These are phyloP conservation scores for Zygnema cylindricum DNA, from an alignment of 139 green algal species.

Conservation along the genomic window DNA sequence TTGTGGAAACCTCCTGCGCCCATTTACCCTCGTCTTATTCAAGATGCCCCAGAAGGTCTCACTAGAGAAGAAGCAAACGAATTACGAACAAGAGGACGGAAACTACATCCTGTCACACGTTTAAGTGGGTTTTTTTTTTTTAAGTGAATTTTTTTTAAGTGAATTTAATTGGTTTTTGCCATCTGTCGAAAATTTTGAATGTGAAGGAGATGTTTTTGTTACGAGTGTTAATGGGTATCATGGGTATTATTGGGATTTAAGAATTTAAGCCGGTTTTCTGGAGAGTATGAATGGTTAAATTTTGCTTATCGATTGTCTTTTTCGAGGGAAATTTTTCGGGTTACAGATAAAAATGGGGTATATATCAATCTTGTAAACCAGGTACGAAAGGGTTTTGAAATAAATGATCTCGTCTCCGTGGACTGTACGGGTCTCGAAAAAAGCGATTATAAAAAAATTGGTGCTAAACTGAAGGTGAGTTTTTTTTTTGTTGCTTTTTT, in stretches of 20 bases:
- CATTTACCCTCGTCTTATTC: slow-evolving; percentile 46
- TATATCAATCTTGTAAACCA: slow-evolving; percentile 35
- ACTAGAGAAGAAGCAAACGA: slow-evolving; percentile 36
- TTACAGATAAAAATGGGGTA: slow-evolving; percentile 54
- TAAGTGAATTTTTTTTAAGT: no score
- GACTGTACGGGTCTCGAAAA: slow-evolving; percentile 48
- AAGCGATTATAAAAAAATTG: slow-evolving; percentile 62
- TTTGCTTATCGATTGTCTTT: no score
- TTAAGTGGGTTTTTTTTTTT: no score
- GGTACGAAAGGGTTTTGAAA: slow-evolving; percentile 33
- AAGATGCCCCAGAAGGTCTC: slow-evolving; percentile 24
- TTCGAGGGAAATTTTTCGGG: no score
- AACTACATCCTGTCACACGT: slow-evolving; percentile 4
- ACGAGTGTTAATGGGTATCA: no score
- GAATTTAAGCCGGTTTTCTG: no score
- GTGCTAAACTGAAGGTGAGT: slow-evolving; percentile 44
- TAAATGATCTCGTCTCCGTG: slow-evolving; percentile 20
- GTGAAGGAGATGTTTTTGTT: no score
- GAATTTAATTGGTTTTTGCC: no score
- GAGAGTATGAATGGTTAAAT: no score
- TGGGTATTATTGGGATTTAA: no score
- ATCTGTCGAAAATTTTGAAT: no score
- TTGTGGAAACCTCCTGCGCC: slow-evolving; percentile 55
- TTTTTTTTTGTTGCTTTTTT: slow-evolving; percentile 1
- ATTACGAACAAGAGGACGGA: neutral